Evolutionary conservation across 495 filamentous ascomycete species (phyloP), one percentile per base, ranked within the genome.

Genomic region (Astrothelium subdiscretum): DNA sequence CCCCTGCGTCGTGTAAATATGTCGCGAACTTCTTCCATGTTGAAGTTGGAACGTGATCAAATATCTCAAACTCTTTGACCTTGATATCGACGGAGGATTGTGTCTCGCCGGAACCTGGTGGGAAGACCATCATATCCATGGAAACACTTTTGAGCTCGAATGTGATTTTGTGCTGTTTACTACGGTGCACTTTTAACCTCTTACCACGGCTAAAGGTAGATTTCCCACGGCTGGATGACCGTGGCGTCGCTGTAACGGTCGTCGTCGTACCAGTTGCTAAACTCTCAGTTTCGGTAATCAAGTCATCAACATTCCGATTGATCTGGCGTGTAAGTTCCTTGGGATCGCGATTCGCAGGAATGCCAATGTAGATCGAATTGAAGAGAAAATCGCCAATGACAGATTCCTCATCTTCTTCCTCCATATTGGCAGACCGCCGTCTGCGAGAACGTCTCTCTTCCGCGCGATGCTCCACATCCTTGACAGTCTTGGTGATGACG

Each of bases 1-100:
- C 85, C 8, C 89, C 90, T 6, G 84, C 87, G 71, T 96, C 91
- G 51, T 85, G 83, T 79, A 95, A 90, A 69, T 95, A 96, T 0
- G 90, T 97, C 40, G 89, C 87, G 71, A 99, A 97, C 69, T 96
- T 97, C 74, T 89, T 94, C 95, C 95, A 99, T 1, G 92, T 97
- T 10, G 94, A 97, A 0, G 91, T 94, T 1, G 91, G 88, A 0
- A 97, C 82, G 70, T 96, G 90, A 72, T 99, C 95, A 65, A 94
- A 95, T 27, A 99, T 85, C 62, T 96, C 91, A 11, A 97, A 74
- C 60, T 97, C 88, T 38, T 80, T 78, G 12, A 97, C 80, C 1
- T 88, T 82, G 18, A 97, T 76, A 74, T 96, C 91, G 44, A 97
- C 71, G 11, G 91, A 92, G 66, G 83, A 95, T 69, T 94, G 83